Evolutionary conservation across 768 basidiomycete species (phyloP).

Genomic region (Boletus vinaceobasis): DNA sequence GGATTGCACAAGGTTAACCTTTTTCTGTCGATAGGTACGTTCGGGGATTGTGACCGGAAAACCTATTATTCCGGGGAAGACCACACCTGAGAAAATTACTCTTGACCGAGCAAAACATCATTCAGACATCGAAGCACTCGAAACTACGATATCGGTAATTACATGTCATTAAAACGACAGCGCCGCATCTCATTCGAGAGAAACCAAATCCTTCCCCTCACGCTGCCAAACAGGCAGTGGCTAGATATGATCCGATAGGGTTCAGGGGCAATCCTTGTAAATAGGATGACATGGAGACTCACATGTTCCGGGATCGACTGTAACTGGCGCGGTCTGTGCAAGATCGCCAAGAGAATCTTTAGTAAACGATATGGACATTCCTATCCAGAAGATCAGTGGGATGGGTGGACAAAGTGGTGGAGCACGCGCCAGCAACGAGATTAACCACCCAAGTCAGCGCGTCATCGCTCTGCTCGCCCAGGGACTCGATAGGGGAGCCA

Average conservation of each 20-base stretch:
- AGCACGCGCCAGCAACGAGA: constrained; percentile 5
- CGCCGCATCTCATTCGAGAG: background rate
- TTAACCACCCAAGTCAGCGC: background rate
- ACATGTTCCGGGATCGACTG: background rate
- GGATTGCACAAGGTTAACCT: background rate
- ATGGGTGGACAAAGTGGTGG: background rate
- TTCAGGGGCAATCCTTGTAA: background rate
- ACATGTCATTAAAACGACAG: constrained; percentile 3
- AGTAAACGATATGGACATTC: constrained; percentile 46
- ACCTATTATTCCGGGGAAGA: background rate
- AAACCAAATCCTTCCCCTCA: background rate
- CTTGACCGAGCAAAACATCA: background rate
- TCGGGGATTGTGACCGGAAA: constrained; percentile 1
- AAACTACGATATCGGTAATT: constrained; percentile 22
- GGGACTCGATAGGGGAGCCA: background rate
- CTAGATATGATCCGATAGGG: constrained; percentile 4
- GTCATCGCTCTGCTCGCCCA: background rate
- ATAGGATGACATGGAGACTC: background rate
- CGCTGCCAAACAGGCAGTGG: constrained; percentile 6
- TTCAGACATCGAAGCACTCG: constrained; percentile 5
- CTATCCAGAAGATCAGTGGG: constrained; percentile 26
- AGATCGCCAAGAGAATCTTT: constrained; percentile 51
- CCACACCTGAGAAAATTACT: background rate
- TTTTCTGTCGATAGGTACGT: background rate
- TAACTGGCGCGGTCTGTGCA: constrained; percentile 48